Conservation (phyloP, 2,329 filamentous ascomycete genomes). For the Macrophomina pseudophaseolina region DNA sequence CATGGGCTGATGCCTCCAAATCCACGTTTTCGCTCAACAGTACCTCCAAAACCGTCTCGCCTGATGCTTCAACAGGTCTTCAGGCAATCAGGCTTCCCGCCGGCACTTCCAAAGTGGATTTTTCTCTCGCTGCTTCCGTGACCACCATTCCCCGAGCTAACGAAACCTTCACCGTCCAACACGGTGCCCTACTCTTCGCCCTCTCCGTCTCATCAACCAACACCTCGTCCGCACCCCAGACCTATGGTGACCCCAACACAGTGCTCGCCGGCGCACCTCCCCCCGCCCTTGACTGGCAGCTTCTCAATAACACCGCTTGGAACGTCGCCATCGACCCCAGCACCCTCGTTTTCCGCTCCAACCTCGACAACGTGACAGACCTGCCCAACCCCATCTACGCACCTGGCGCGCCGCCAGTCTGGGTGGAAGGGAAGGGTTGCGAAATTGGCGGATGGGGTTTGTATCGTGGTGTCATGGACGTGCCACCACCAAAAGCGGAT, state of each 20-base stretch:
- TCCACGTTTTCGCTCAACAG: slow-evolving; percentile 22
- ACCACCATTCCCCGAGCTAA: slow-evolving; percentile 38
- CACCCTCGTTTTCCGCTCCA: slow-evolving; percentile 32
- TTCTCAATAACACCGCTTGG: slow-evolving; percentile 41
- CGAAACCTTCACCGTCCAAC: slow-evolving; percentile 43
- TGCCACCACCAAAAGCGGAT: slow-evolving; percentile 33
- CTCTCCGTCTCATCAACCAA: slow-evolving; percentile 37
- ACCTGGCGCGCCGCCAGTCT: slow-evolving; percentile 38
- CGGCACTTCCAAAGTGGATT: slow-evolving; percentile 42
- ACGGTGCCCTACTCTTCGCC: slow-evolving; percentile 46
- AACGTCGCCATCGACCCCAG: slow-evolving; percentile 44
- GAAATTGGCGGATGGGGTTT: slow-evolving; percentile 41
- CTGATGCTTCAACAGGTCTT: slow-evolving; percentile 46
- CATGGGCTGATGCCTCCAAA: slow-evolving; percentile 43
- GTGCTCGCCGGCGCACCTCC: slow-evolving; percentile 30
- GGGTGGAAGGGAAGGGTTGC: slow-evolving; percentile 40
- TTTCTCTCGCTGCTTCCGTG: slow-evolving; percentile 41
- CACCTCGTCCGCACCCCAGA: slow-evolving; percentile 31
- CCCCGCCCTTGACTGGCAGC: slow-evolving; percentile 35
- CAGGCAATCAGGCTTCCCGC: slow-evolving; percentile 43
- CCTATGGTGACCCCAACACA: slow-evolving; percentile 25
- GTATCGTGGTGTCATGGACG: slow-evolving; percentile 37
- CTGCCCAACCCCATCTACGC: slow-evolving; percentile 43
- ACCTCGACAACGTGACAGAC: background rate
- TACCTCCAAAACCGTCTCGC: slow-evolving; percentile 31